phyloP scores from a whole-genome alignment of 371 early-diverging fungal genomes.

The Mortierella sp. region DNA sequence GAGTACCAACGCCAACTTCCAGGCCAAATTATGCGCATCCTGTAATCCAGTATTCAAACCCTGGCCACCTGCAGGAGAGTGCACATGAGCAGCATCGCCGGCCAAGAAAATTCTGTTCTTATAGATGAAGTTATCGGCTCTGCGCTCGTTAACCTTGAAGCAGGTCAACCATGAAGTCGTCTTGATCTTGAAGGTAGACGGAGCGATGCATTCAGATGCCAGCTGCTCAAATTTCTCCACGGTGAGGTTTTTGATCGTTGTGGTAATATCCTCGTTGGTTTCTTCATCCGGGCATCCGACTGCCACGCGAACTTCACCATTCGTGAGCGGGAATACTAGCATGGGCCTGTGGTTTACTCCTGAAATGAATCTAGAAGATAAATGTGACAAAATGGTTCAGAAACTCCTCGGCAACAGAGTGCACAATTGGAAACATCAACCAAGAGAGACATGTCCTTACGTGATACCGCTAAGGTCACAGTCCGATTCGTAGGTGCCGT shows the following conservation, averaged over 20 bases:
- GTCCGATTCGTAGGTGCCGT: slow-evolving; percentile 18
- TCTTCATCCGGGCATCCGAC: slow-evolving; percentile 17
- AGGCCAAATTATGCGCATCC: slow-evolving; percentile 61
- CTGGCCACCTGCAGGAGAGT: slow-evolving; percentile 60
- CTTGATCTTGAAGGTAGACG: slow-evolving; percentile 21
- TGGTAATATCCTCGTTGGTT: slow-evolving; percentile 18
- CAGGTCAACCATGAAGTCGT: slow-evolving; percentile 29
- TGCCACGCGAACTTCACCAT: slow-evolving; percentile 12
- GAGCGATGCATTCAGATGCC: slow-evolving; percentile 10
- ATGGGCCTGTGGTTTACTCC: neutral
- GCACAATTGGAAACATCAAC: no score
- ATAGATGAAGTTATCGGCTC: slow-evolving; percentile 34
- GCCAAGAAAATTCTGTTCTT: slow-evolving; percentile 53
- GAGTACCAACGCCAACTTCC: slow-evolving; percentile 60
- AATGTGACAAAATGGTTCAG: no score
- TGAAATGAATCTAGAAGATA: neutral
- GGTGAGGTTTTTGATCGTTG: slow-evolving; percentile 26
- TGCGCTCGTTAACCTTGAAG: slow-evolving; percentile 46
- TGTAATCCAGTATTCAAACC: slow-evolving; percentile 64
- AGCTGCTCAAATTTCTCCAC: slow-evolving; percentile 30
- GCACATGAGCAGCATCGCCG: slow-evolving; percentile 61
- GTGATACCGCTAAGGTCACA: slow-evolving; percentile 11
- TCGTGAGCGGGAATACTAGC: slow-evolving; percentile 18
- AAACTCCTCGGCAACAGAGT: slow-evolving; percentile 1
- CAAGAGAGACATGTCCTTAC: slow-evolving; percentile 25